A percentile compares a stretch with the other conserved stretches of the same genome.
Conservation (phyloP, 2,329 filamentous ascomycete genomes). For the Aspergillus pseudoglaucus region DNA sequence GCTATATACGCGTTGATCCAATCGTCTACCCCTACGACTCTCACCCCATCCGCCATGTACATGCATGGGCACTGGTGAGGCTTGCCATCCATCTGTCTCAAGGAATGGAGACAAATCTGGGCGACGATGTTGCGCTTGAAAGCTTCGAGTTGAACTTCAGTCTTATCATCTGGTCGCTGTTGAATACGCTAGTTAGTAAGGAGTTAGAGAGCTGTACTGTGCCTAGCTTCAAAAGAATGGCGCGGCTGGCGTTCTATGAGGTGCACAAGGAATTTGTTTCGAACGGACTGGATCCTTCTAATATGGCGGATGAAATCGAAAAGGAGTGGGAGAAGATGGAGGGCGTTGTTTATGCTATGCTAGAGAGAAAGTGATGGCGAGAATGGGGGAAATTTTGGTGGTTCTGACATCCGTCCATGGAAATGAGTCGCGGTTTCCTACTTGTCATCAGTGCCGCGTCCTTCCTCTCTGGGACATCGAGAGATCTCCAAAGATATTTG, state of each 20-base stretch:
- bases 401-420: not conserved
- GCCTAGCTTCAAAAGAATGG: slow-evolving; percentile 23
- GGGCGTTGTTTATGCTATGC: slow-evolving; percentile 14
- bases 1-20: slow-evolving; percentile 48
- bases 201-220: slow-evolving; percentile 22
- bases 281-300: slow-evolving; percentile 20
- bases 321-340: slow-evolving; percentile 48
- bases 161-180: slow-evolving; percentile 29
- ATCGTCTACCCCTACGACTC: slow-evolving; percentile 41
- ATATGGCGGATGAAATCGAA: slow-evolving; percentile 16
- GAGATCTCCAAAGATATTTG: no score
- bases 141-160: slow-evolving; percentile 23
- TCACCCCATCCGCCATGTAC: slow-evolving; percentile 52
- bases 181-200: slow-evolving; percentile 20
- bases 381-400: not conserved
- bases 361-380: not conserved
- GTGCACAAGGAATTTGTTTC: slow-evolving; percentile 21
- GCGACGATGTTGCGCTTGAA: slow-evolving; percentile 13
- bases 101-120: slow-evolving; percentile 11
- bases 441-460: not conserved
- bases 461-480: not conserved
- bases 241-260: slow-evolving; percentile 19
- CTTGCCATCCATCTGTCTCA: slow-evolving; percentile 23
- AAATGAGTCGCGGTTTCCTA: not conserved
- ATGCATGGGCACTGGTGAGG: slow-evolving; percentile 30